Conservation (phyloP, 2,329 filamentous ascomycete genomes). For the Dendryphion nanum region DNA sequence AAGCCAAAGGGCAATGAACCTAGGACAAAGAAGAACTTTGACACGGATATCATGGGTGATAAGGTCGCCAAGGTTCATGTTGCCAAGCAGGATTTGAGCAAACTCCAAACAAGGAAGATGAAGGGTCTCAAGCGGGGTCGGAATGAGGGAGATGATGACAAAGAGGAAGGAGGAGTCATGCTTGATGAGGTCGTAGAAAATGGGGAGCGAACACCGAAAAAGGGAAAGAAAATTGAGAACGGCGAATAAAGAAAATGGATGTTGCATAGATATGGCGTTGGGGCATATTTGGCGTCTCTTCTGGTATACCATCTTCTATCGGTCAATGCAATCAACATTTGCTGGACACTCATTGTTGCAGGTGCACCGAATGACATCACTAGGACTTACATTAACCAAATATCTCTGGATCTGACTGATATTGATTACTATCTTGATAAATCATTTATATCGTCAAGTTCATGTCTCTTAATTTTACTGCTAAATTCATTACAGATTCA, state of each 20-base stretch:
- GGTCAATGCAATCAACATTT: not conserved
- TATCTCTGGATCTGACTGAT: no score
- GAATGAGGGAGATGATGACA: constrained; percentile 50
- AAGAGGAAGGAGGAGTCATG: constrained; percentile 23
- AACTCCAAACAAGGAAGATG: constrained; percentile 97
- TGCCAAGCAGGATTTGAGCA: constrained; percentile 81
- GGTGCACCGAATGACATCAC: no score
- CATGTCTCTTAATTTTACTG: no score
- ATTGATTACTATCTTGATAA: no score
- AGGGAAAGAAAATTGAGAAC: constrained; percentile 14
- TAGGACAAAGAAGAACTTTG: constrained; percentile 92
- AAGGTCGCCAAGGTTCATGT: constrained; percentile 93
- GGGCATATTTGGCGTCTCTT: constrained; percentile 4
- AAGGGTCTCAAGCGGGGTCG: constrained; percentile 91
- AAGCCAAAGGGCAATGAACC: constrained; percentile 74
- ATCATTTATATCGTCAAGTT: no score
- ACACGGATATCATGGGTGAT: constrained; percentile 87
- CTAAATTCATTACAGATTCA: no score
- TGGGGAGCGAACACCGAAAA: constrained; percentile 29
- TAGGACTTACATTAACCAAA: no score
- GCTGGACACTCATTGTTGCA: no score
- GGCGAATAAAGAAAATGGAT: not conserved
- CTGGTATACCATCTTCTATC: not conserved
- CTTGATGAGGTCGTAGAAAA: constrained; percentile 18
- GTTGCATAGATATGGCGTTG: constrained; percentile 7